A percentile compares a stretch with the other conserved stretches of the same genome.
Evolutionary conservation across 352 stramenopile species (phyloP).

Genomic region (Phytophthora chlamydospora): DNA sequence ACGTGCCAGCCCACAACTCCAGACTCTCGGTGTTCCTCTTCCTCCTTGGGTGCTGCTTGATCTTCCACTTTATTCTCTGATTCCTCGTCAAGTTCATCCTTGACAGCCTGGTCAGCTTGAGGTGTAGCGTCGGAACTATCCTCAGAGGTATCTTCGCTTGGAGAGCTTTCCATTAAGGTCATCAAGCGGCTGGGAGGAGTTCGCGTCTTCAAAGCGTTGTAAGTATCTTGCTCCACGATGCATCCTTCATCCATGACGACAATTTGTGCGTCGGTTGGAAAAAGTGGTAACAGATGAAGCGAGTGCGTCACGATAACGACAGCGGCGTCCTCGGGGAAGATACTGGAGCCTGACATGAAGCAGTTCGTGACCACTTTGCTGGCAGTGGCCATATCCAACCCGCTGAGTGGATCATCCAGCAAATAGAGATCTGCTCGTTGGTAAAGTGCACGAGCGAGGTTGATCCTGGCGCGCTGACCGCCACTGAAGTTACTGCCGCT

Average conservation of each 20-base stretch:
- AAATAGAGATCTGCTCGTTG: constrained; percentile 72
- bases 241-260: constrained; percentile 65
- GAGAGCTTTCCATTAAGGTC: constrained; percentile 27
- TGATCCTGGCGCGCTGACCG: constrained; percentile 82
- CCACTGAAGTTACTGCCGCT: constrained; percentile 88
- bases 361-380: constrained; percentile 54
- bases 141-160: background rate
- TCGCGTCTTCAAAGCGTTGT: constrained; percentile 28
- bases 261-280: constrained; percentile 46
- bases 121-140: background rate
- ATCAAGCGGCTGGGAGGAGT: constrained; percentile 34
- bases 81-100: background rate
- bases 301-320: constrained; percentile 85
- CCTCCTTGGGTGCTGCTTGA: constrained; percentile 8
- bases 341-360: constrained; percentile 41
- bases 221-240: constrained; percentile 54
- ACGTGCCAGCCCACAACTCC: constrained; percentile 60
- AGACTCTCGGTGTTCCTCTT: constrained; percentile 71
- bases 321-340: constrained; percentile 56
- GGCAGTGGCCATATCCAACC: constrained; percentile 73
- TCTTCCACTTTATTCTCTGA: constrained; percentile 12
- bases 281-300: constrained; percentile 65
- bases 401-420: constrained; percentile 90
- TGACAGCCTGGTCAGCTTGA: background rate
- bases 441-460: constrained; percentile 86